Evolutionary conservation across 495 filamentous ascomycete species (phyloP), one percentile per base, ranked within the genome.

Genomic region (Neohortaea acidophila): DNA sequence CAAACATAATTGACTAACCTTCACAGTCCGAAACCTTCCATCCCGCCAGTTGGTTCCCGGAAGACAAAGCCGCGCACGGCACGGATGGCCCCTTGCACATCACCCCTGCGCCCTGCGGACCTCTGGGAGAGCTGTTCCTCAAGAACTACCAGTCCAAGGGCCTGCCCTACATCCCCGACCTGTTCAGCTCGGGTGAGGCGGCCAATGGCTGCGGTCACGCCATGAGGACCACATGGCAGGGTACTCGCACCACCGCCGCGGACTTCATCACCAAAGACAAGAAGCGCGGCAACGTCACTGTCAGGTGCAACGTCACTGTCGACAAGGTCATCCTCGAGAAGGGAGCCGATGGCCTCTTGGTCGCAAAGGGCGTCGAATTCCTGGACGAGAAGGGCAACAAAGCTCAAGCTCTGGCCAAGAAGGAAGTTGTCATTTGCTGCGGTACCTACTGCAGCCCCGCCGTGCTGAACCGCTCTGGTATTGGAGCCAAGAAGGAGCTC

Each of bases 161-260:
- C 7, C 43, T 72, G 14, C 59, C 60, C 1, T 53, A 63, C 4
- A 51, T 63, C 29, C 57, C 59, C 21, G 68, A 70, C 42, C 66
- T 72, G 60, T 70, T 70, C 48, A 61, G 53, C 33, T 57, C 60
- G 1, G 67, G 68, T 12, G 58, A 66, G 9, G 48, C 52, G 5
- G 38, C 64, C 3, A 62, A 69, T 27, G 67, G 68, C 4, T 70
- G 66, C 43, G 68, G 68, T 25, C 66, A 70, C 54, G 64, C 49
- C 0, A 59, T 61, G 19, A 59, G 67, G 26, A 68, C 68, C 4
- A 63, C 67, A 1, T 58, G 66, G 37, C 53, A 69, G 24, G 68
- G 66, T 0, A 39, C 59, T n/a, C 58, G 68, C 11, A 66, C 59
- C 7, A 72, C 64, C 0, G 53, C 56, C 0, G 63, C 65, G 2